Percentiles rank a stretch among this genome's conserved stretches.
Evolutionary conservation across 2,329 filamentous ascomycete genomes (phyloP).

Genomic region (Aspergillus tubingensis): DNA sequence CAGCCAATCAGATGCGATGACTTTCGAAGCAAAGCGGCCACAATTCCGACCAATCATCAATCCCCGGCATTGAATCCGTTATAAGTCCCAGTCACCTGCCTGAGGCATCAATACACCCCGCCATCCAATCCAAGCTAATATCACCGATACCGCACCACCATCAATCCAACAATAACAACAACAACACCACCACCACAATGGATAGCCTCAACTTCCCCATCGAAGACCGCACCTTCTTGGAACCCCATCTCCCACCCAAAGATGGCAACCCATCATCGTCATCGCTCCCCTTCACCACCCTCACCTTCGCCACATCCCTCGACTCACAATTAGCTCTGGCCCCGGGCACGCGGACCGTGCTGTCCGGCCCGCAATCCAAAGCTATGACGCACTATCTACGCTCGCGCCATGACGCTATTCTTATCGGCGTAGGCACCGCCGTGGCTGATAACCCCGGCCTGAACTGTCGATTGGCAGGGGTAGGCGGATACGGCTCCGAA

Average conservation of each 20-base stretch:
- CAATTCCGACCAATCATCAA: not conserved
- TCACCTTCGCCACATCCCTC: conserved; percentile 86
- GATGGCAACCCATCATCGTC: not conserved
- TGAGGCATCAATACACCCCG: not conserved
- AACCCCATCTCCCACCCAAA: conserved; percentile 11
- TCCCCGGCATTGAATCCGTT: not conserved
- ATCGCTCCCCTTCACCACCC: conserved; percentile 60
- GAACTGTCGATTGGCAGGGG: conserved; percentile 74
- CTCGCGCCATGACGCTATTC: conserved; percentile 77
- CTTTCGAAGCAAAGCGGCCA: too few species aligned
- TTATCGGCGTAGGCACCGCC: conserved; percentile 82
- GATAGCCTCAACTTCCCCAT: conserved; percentile 6
- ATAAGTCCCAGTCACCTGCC: not conserved
- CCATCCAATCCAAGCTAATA: not conserved
- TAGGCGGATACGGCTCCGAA: conserved; percentile 54
- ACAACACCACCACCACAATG: not conserved
- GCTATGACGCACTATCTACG: conserved; percentile 95
- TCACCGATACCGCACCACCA: not conserved
- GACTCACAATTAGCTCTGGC: conserved; percentile 74
- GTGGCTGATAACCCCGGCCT: conserved; percentile 81
- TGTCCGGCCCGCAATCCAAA: conserved; percentile 82
- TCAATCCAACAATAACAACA: not conserved
- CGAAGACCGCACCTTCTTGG: conserved; percentile 8
- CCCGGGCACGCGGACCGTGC: conserved; percentile 71
- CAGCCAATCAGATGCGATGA: too few species aligned